Evolutionary conservation across 31 red algal species (phyloP).

Genomic region (Bonnemaisonia californica): DNA sequence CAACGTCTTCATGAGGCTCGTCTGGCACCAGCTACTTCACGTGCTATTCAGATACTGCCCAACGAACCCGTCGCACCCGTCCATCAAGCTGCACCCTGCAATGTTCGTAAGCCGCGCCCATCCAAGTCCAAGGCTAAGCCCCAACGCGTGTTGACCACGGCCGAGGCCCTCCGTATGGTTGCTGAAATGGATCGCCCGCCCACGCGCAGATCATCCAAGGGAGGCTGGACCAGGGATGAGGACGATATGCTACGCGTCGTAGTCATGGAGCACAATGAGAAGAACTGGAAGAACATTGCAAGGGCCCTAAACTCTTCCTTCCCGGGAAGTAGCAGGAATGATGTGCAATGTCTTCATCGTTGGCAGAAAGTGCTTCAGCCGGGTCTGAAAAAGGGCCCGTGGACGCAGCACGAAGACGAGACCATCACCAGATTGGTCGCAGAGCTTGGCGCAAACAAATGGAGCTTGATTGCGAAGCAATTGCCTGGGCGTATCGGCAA

Average conservation of each 20-base stretch:
- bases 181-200: constrained; percentile 81
- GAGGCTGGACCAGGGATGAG: constrained; percentile 90
- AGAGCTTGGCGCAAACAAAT: constrained; percentile 79
- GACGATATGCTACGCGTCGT: constrained; percentile 84
- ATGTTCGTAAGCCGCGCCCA: background rate
- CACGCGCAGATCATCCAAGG: constrained; percentile 78
- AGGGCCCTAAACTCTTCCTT: constrained; percentile 69
- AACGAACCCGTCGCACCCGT: background rate
- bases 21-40: background rate
- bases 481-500: constrained; percentile 93
- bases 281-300: constrained; percentile 93
- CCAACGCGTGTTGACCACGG: constrained; percentile 45
- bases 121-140: constrained; percentile 40
- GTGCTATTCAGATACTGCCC: background rate
- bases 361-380: constrained; percentile 97
- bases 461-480: constrained; percentile 90
- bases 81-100: background rate
- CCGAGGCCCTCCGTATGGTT: constrained; percentile 61
- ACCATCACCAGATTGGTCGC: constrained; percentile 84
- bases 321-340: constrained; percentile 72
- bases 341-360: constrained; percentile 97
- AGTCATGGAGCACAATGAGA: constrained; percentile 79
- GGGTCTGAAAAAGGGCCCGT: constrained; percentile 89
- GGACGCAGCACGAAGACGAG: constrained; percentile 94
- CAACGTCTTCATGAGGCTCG: background rate